Base-by-base conservation (phyloP, 148 eudicot species). In the Vaccinium corymbosum region DNA sequence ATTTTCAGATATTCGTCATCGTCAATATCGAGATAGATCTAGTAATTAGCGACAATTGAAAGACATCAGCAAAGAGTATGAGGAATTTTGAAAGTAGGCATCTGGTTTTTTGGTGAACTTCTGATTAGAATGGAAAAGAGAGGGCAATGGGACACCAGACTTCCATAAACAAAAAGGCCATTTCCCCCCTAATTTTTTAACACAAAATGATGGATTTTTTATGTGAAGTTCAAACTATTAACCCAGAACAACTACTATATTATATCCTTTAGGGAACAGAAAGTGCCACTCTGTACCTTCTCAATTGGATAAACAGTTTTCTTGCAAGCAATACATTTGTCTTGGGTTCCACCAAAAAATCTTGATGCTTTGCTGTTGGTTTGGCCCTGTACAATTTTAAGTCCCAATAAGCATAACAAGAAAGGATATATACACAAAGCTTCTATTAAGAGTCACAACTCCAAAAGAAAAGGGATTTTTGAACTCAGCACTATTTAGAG, bases 321-420 rank as follows among this genome's bases (percentile, higher is more conserved):
- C 81, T 84, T 88, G 87, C 97, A 93, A 55, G 93, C 88, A 66
- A 92, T 86, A 66, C 97, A 93, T 85, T 93, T 93, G 83, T 93
- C 97, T 84, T 90, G 93, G 50, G 97, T 93, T 80, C 97, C 94
- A 55, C 89, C 93, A 86, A 93, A 93, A 77, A 93, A 49, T 66
- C 93, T 89, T 48, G 92, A 91, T 80, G 92, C 89, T 87, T 86
- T 92, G 93, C 88, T 90, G 88, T 70, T 84, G 16, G 27, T 52
- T 38, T 79, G 78, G 35, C 55, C 82, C 86, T 84, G 79, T 59
- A 29, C 55, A 77, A 49, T 7, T 82, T 62, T 64, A 35, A 62
- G 15, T 20, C 72, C 50, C 62, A 57, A 59, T 32, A 46, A 57
- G 56, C 55, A 27, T 12, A n/a, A 73, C 68, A 53, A 16, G 29